A percentile compares a stretch with the other conserved stretches of the same genome.
Conservation (phyloP, 2,329 filamentous ascomycete species). For the Fusarium gaditjirri region DNA sequence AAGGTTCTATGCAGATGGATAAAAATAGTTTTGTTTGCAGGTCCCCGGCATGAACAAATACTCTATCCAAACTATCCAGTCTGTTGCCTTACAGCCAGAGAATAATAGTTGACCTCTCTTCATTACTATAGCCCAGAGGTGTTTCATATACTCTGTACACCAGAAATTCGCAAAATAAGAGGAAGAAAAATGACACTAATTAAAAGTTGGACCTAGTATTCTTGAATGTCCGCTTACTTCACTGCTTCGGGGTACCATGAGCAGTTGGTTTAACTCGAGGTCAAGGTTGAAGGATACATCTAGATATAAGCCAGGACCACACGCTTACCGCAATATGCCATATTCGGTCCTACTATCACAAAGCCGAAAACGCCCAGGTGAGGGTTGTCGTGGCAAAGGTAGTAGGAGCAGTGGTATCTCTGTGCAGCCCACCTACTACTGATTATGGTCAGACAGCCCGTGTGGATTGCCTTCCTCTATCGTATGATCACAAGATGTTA, state of each 20-base stretch:
- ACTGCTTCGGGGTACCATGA: neutral
- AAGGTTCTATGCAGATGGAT: neutral
- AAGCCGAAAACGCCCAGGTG: accelerated
- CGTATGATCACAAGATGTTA: neutral
- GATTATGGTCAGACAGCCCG: neutral
- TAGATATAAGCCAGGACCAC: neutral
- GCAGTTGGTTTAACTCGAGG: neutral
- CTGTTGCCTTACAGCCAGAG: accelerated
- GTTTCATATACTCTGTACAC: neutral
- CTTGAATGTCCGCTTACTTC: neutral
- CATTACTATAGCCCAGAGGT: accelerated
- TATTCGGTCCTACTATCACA: neutral
- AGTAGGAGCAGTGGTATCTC: neutral
- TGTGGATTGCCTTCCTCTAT: neutral
- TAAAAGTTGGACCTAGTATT: neutral
- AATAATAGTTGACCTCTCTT: too few species aligned
- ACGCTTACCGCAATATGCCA: accelerated
- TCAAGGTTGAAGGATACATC: neutral
- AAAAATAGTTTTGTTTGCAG: neutral
- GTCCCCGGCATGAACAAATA: accelerated
- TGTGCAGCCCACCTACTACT: neutral
- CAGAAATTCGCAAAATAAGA: neutral
- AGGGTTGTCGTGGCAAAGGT: too few species aligned
- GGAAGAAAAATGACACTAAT: too few species aligned
- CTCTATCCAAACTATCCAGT: neutral